Conservation (phyloP, 1,284 basidiomycete genomes). For the Heliocybe sulcata region DNA sequence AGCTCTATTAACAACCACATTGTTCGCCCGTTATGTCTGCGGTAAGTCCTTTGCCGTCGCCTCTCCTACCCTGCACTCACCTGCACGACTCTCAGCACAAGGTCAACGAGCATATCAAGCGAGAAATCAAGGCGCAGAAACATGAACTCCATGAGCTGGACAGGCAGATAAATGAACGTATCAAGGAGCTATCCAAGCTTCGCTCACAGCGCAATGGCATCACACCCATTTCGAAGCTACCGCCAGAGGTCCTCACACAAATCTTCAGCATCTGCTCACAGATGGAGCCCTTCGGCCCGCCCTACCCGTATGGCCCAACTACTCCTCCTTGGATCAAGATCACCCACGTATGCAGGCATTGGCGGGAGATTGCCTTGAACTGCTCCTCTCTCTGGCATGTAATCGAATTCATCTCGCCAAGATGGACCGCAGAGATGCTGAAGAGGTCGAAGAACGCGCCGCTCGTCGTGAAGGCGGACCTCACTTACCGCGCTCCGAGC, state of each 20-base stretch:
- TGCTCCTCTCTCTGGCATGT: background rate
- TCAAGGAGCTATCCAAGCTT: background rate
- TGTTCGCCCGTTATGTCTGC: background rate
- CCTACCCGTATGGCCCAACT: background rate
- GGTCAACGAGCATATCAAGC: background rate
- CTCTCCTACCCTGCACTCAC: background rate
- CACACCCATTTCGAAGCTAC: background rate
- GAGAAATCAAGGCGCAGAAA: background rate
- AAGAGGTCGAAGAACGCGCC: constrained; percentile 2
- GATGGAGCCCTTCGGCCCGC: background rate
- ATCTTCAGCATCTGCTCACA: background rate
- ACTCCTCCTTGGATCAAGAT: background rate
- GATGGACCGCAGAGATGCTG: constrained; percentile 1
- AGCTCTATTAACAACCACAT: no score
- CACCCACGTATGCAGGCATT: background rate
- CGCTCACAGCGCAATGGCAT: background rate
- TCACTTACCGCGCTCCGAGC: background rate
- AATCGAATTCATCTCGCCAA: background rate
- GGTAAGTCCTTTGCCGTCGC: background rate
- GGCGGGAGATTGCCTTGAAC: background rate
- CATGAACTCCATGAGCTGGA: background rate
- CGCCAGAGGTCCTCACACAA: background rate
- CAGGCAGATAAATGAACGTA: background rate
- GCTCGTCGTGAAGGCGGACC: background rate
- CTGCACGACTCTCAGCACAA: no score